Evolutionary conservation across 1,284 basidiomycete genomes (phyloP).

Genomic region (Salmacisia buchloeana): DNA sequence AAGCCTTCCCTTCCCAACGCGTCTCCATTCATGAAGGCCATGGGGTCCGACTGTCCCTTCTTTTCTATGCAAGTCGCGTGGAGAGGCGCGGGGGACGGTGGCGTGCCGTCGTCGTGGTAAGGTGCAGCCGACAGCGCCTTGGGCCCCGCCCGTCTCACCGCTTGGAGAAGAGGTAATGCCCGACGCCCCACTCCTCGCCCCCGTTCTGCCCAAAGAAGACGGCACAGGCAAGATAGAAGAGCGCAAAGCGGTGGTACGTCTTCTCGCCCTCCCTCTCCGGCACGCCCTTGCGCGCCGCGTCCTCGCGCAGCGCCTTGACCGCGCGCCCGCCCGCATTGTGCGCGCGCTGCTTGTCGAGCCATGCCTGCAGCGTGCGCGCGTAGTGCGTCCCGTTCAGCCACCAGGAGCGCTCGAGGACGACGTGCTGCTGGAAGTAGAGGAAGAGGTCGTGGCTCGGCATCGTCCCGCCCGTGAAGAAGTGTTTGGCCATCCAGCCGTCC

Average conservation of each 20-base stretch:
- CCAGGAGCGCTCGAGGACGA: conserved; percentile 58
- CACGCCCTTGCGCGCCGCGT: conserved; percentile 37
- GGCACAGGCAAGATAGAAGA: conserved; percentile 70
- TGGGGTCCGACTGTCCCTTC: too few relatives aligned
- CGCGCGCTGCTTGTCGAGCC: conserved; percentile 63
- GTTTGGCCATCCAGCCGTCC: conserved; percentile 67
- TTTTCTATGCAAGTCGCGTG: too few relatives aligned
- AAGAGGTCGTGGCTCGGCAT: conserved; percentile 59
- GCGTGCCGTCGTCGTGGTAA: too few relatives aligned
- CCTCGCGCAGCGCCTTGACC: conserved; percentile 20
- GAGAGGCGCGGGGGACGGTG: too few relatives aligned
- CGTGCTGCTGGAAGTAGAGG: conserved; percentile 65
- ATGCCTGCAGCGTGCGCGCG: conserved; percentile 64
- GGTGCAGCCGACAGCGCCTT: too few relatives aligned
- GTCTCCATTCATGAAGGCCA: too few relatives aligned
- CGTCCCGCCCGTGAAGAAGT: conserved; percentile 64
- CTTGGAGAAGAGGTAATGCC: conserved; percentile 56
- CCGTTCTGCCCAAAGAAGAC: conserved; percentile 66
- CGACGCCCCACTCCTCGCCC: conserved; percentile 64
- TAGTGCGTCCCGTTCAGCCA: conserved; percentile 64
- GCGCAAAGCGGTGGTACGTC: conserved; percentile 64
- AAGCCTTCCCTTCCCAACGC: too few relatives aligned
- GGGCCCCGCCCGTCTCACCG: too few relatives aligned
- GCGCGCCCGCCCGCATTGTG: conserved; percentile 55
- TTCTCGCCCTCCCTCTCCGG: conserved; percentile 58